These are phyloP conservation scores for Colletotrichum lini DNA, from an alignment of 2,329 filamentous ascomycete genomes.

Conservation along the genomic window DNA sequence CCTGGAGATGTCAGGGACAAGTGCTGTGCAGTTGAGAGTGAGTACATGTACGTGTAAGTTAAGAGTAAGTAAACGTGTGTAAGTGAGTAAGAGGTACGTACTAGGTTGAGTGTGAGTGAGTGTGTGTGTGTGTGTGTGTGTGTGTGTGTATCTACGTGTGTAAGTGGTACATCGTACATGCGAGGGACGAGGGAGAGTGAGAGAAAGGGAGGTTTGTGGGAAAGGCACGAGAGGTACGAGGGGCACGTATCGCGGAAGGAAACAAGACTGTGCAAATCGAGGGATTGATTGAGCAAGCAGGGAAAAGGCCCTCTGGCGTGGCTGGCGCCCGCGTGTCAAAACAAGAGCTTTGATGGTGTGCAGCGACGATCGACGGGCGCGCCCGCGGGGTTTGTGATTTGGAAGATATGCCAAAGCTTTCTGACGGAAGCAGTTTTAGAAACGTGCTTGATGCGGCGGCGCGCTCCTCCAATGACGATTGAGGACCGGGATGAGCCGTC, in stretches of 20 bases:
- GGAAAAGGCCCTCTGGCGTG: slow-evolving; percentile 24
- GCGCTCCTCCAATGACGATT: background rate
- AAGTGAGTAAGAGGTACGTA: too few relatives aligned
- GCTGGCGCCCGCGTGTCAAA: slow-evolving; percentile 36
- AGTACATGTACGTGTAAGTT: too few relatives aligned
- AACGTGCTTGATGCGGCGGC: slow-evolving; percentile 21
- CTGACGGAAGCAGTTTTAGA: slow-evolving; percentile 43
- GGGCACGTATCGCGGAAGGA: slow-evolving; percentile 2
- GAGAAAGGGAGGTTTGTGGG: background rate
- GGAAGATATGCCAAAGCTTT: slow-evolving; percentile 42
- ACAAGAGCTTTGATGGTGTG: slow-evolving; percentile 31
- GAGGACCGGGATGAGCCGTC: slow-evolving; percentile 12
- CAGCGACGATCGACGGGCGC: slow-evolving; percentile 24
- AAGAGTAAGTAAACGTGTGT: too few relatives aligned
- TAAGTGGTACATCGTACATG: too few relatives aligned
- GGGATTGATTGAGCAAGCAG: slow-evolving; percentile 17
- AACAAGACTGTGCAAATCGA: slow-evolving; percentile 2
- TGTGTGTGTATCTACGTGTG: too few relatives aligned
- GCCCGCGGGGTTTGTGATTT: slow-evolving; percentile 32
- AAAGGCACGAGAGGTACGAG: background rate
- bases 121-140: too few relatives aligned
- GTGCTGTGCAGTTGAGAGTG: too few relatives aligned
- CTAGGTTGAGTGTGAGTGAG: too few relatives aligned
- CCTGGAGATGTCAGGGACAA: background rate
- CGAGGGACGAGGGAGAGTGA: too few relatives aligned